These are phyloP conservation scores for Glonium stellatum DNA, from an alignment of 495 filamentous ascomycete genomes.

Conservation along the genomic window DNA sequence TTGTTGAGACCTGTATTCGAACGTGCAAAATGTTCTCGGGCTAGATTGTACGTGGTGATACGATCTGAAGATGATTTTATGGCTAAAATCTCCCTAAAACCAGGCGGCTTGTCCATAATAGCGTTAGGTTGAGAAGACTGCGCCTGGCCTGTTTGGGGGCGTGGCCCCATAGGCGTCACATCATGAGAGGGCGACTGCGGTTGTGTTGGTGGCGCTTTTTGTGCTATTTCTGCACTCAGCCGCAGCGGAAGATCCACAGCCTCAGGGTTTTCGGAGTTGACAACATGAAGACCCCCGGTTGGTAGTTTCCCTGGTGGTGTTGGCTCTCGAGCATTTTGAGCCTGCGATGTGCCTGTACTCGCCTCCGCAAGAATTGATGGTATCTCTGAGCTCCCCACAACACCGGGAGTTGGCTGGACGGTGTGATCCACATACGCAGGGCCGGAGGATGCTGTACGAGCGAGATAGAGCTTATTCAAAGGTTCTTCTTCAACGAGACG, in stretches of 20 bases:
- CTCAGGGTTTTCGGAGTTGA: slow-evolving; percentile 26
- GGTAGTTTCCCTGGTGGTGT: slow-evolving; percentile 2
- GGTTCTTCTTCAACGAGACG: background rate
- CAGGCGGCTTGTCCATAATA: slow-evolving; percentile 13
- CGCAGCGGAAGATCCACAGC: slow-evolving; percentile 27
- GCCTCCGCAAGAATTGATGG: background rate
- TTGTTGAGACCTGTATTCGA: slow-evolving; percentile 64
- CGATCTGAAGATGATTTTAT: slow-evolving; percentile 55
- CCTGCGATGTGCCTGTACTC: background rate
- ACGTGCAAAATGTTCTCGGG: slow-evolving; percentile 58
- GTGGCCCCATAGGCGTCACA: background rate
- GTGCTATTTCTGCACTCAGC: slow-evolving; percentile 11
- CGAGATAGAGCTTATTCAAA: slow-evolving; percentile 33
- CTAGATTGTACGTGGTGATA: slow-evolving; percentile 61
- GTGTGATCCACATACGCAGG: slow-evolving; percentile 9
- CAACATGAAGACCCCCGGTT: slow-evolving; percentile 24
- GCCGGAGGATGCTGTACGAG: slow-evolving; percentile 21
- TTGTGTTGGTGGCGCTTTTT: background rate
- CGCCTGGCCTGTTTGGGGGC: slow-evolving; percentile 2
- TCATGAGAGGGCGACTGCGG: background rate
- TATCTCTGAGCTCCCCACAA: background rate
- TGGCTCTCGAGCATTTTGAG: background rate
- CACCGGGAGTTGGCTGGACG: background rate
- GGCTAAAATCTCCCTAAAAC: slow-evolving; percentile 66
- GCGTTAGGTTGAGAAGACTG: slow-evolving; percentile 4